Evolutionary conservation across 805 yeast species (phyloP).

Genomic region (Zygotorulaspora florentina): DNA sequence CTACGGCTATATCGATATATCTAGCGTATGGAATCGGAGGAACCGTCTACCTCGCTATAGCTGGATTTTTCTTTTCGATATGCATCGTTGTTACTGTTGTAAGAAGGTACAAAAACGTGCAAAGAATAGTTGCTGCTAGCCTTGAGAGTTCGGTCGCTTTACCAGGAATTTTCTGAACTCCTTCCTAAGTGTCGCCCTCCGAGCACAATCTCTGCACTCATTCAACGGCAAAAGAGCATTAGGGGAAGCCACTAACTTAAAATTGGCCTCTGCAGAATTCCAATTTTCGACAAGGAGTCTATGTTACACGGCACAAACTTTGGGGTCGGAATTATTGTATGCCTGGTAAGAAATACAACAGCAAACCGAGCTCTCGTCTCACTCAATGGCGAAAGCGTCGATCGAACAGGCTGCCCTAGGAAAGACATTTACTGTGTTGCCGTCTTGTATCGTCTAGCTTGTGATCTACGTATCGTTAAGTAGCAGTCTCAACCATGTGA

Average conservation of each 20-base stretch:
- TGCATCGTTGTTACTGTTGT: conserved; percentile 28
- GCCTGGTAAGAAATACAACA: too few relatives aligned
- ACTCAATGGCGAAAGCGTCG: too few relatives aligned
- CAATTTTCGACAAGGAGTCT: too few relatives aligned
- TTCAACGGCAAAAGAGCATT: neutral
- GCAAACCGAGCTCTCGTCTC: too few relatives aligned
- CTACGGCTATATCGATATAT: conserved; percentile 20
- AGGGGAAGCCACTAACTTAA: neutral
- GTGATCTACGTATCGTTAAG: neutral
- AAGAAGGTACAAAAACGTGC: conserved; percentile 27
- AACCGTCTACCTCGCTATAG: conserved; percentile 28
- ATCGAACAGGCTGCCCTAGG: too few relatives aligned
- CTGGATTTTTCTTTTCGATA: conserved; percentile 31
- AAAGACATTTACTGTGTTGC: too few relatives aligned
- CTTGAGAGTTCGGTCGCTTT: conserved; percentile 13
- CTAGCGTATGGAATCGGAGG: conserved; percentile 29
- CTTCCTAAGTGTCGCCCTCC: too few relatives aligned
- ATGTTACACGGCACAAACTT: too few relatives aligned
- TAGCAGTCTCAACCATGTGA: neutral
- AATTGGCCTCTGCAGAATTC: neutral
- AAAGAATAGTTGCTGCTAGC: conserved; percentile 18
- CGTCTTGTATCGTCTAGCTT: too few relatives aligned
- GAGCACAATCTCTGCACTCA: too few relatives aligned
- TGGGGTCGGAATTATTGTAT: too few relatives aligned
- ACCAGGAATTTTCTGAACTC: conserved; percentile 13